phyloP scores from a whole-genome alignment of 1,284 basidiomycete genomes.

The Acaromyces ingoldii region DNA sequence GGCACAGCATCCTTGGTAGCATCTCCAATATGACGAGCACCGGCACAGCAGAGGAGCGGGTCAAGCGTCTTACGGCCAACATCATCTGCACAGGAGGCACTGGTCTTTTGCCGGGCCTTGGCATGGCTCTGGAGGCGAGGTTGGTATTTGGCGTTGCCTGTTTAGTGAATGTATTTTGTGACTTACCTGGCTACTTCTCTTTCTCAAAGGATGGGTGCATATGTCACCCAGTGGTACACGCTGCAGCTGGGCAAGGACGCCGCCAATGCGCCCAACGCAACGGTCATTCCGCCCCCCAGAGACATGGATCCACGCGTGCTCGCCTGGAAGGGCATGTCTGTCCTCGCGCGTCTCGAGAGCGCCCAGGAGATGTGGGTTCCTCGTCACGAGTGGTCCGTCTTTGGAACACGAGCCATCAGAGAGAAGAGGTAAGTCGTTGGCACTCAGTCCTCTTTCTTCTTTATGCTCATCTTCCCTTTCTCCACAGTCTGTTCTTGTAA shows the following conservation, averaged over 20 bases:
- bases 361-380: constrained; percentile 83
- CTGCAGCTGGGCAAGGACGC: constrained; percentile 19
- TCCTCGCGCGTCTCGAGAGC: constrained; percentile 84
- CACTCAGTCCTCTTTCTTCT: no score
- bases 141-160: constrained; percentile 2
- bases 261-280: constrained; percentile 55
- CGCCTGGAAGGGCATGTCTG: constrained; percentile 92
- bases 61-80: constrained; percentile 79
- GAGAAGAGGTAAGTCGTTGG: constrained; percentile 45
- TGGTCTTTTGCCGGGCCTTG: constrained; percentile 56
- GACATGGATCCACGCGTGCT: constrained; percentile 84
- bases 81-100: constrained; percentile 82
- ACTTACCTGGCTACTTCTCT: no score
- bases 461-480: no score
- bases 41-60: constrained; percentile 65
- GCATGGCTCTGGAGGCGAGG: constrained; percentile 50
- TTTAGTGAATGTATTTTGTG: no score
- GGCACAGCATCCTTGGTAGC: constrained; percentile 64
- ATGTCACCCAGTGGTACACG: constrained; percentile 14
- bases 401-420: constrained; percentile 56
- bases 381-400: constrained; percentile 70
- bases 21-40: constrained; percentile 14
- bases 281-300: constrained; percentile 84
- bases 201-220: constrained; percentile 10
- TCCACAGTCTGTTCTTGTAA: no score